Conservation (phyloP, 2,329 filamentous ascomycete species). For the Madurella mycetomatis region DNA sequence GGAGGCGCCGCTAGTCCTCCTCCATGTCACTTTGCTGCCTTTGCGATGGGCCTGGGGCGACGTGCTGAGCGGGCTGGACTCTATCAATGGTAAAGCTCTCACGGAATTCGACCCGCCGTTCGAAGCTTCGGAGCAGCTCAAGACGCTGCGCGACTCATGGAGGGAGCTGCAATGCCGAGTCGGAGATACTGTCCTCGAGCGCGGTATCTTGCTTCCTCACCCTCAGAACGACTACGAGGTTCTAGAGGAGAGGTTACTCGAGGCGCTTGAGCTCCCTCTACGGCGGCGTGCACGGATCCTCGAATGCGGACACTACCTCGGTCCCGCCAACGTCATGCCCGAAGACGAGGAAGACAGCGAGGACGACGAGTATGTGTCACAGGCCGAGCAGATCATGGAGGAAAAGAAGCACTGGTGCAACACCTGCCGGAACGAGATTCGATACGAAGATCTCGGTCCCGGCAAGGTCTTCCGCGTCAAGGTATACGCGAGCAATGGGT, state of each 20-base stretch:
- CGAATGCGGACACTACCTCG: conserved; percentile 72
- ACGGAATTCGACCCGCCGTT: conserved; percentile 31
- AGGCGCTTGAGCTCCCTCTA: conserved; percentile 66
- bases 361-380: conserved; percentile 38
- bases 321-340: conserved; percentile 49
- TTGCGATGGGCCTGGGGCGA: conserved; percentile 61
- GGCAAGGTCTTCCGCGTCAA: conserved; percentile 70
- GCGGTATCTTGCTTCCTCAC: conserved; percentile 71
- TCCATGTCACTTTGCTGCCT: conserved; percentile 73
- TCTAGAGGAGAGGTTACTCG: conserved; percentile 71
- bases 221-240: conserved; percentile 76
- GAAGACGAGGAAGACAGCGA: conserved; percentile 41
- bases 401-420: conserved; percentile 51
- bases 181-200: conserved; percentile 66
- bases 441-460: conserved; percentile 48
- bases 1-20: conserved; percentile 63
- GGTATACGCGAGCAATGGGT: conserved; percentile 88
- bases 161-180: conserved; percentile 64
- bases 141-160: conserved; percentile 58
- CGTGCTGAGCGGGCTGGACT: conserved; percentile 42
- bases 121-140: conserved; percentile 44
- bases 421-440: conserved; percentile 53
- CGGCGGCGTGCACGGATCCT: conserved; percentile 62
- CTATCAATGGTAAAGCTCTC: conserved; percentile 25
- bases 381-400: conserved; percentile 7